Conservation (phyloP, 2,329 filamentous ascomycete genomes). For the Lachnellula arida region DNA sequence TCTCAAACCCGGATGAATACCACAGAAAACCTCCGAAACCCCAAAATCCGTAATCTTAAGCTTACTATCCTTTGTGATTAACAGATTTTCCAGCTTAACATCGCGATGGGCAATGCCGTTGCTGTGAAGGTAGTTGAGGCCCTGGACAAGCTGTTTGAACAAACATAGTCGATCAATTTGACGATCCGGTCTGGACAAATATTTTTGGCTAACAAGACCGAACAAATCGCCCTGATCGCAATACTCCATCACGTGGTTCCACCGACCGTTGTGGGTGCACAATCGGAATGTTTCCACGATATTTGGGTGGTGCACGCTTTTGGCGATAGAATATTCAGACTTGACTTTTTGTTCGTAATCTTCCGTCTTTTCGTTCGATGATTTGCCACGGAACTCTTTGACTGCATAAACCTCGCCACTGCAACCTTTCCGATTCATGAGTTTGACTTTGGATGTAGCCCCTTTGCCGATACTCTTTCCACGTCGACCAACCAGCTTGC, state of each 20-base stretch:
- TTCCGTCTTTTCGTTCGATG: conserved; percentile 60
- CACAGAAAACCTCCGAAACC: conserved; percentile 79
- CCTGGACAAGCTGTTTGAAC: conserved; percentile 84
- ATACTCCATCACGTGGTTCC: conserved; percentile 93
- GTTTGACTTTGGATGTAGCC: conserved; percentile 73
- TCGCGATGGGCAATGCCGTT: conserved; percentile 88
- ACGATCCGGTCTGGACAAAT: conserved; percentile 60
- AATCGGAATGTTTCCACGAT: conserved; percentile 72
- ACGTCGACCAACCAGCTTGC: conserved; percentile 65
- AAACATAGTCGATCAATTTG: conserved; percentile 69
- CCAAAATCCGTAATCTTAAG: conserved; percentile 92
- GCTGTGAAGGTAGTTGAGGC: conserved; percentile 74
- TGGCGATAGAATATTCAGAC: conserved; percentile 83
- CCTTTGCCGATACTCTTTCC: conserved; percentile 77
- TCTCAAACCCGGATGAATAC: conserved; percentile 73
- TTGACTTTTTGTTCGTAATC: conserved; percentile 89
- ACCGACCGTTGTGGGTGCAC: conserved; percentile 68
- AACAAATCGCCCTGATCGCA: conserved; percentile 80
- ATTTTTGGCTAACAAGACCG: conserved; percentile 65
- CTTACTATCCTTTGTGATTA: conserved; percentile 73
- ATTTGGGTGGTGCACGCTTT: conserved; percentile 80
- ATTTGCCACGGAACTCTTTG: conserved; percentile 79
- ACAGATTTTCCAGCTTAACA: conserved; percentile 83
- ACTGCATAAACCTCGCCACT: conserved; percentile 70
- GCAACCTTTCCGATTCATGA: conserved; percentile 67